Evolutionary conservation across 345 rosid species (phyloP).

Genomic region (Eucalyptus brandiana): DNA sequence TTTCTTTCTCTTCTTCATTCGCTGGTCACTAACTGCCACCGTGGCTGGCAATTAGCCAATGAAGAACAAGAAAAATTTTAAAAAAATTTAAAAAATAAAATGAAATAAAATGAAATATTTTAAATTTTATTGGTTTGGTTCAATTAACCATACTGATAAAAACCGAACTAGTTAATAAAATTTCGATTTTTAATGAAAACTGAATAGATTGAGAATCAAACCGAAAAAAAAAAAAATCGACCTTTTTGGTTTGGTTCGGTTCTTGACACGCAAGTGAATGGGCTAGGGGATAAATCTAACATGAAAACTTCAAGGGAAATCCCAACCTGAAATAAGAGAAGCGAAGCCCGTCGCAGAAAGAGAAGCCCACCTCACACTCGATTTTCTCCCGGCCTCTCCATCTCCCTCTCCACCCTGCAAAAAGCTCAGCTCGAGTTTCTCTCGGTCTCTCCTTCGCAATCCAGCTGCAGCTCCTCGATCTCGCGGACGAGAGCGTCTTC

Average conservation of each 20-base stretch:
- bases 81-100: no score
- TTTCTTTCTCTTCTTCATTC: no score
- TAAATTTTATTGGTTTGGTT: no score
- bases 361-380: background rate
- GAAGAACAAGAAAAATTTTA: fast-evolving
- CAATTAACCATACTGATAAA: no score
- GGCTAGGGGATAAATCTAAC: no score
- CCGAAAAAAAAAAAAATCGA: no score
- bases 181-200: no score
- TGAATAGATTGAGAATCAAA: no score
- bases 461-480: background rate
- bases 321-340: background rate
- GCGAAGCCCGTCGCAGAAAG: background rate
- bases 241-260: fast-evolving
- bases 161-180: no score
- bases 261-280: no score
- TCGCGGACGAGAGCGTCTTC: background rate
- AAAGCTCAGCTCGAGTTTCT: background rate
- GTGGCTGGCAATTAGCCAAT: no score
- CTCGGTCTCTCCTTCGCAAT: background rate
- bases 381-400: background rate
- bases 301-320: background rate
- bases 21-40: fast-evolving
- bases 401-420: background rate
- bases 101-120: no score